Conservation (phyloP, 2,329 filamentous ascomycete genomes). For the Ascochyta viciae-villosae region DNA sequence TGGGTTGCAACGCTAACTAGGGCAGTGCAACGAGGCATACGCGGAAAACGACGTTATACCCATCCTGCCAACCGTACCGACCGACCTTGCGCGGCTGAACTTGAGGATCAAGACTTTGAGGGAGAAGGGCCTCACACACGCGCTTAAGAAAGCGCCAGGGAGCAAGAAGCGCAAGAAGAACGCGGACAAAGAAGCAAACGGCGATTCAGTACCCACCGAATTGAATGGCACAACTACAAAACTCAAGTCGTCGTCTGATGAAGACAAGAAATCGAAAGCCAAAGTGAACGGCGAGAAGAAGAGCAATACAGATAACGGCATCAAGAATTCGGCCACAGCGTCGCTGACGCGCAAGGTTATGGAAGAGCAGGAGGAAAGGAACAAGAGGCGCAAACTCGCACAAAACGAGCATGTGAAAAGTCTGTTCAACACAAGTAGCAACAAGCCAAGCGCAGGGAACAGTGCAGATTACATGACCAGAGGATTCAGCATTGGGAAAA, state of each 20-base stretch:
- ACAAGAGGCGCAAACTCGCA: constrained; percentile 77
- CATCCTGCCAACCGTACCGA: constrained; percentile 74
- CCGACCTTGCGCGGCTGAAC: constrained; percentile 73
- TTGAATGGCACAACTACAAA: constrained; percentile 15
- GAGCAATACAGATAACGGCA: constrained; percentile 58
- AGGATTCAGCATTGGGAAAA: constrained; percentile 52
- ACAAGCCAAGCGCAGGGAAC: constrained; percentile 47
- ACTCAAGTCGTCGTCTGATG: constrained; percentile 27
- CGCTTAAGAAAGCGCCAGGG: constrained; percentile 77
- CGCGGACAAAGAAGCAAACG: constrained; percentile 38
- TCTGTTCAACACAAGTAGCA: constrained; percentile 53
- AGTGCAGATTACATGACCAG: constrained; percentile 59
- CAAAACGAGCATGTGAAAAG: constrained; percentile 59
- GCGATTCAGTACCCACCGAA: constrained; percentile 24
- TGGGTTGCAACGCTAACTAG: constrained; percentile 17
- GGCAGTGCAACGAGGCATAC: constrained; percentile 77
- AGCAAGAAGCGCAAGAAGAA: constrained; percentile 74
- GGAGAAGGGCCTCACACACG: constrained; percentile 79
- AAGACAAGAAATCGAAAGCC: constrained; percentile 29
- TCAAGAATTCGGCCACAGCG: constrained; percentile 89
- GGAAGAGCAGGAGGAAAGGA: constrained; percentile 82
- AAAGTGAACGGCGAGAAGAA: constrained; percentile 1
- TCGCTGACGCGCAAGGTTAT: constrained; percentile 85
- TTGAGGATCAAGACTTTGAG: constrained; percentile 73
- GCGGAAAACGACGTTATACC: constrained; percentile 78